Conservation (phyloP, 2,329 filamentous ascomycete genomes). For the Monilinia polystroma region DNA sequence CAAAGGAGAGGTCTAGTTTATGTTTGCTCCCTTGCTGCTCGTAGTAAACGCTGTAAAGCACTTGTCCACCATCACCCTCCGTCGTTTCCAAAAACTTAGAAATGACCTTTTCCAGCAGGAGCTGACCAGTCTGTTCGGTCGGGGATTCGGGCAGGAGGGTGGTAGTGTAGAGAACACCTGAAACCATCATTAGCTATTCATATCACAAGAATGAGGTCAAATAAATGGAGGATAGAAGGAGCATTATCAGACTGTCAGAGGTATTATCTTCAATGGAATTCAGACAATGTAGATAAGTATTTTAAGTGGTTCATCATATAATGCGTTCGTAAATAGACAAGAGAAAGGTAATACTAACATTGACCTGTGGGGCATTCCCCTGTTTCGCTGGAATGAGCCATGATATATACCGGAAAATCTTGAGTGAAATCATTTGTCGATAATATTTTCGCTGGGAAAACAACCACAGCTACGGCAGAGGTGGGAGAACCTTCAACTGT, state of each 20-base stretch:
- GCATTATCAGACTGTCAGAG: conserved; percentile 86
- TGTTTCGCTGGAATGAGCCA: conserved; percentile 84
- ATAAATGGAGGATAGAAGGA: conserved; percentile 27
- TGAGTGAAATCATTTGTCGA: conserved; percentile 40
- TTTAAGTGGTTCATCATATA: conserved; percentile 81
- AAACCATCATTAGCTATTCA: conserved; percentile 28
- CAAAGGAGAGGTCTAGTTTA: conserved; percentile 67
- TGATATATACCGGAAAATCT: conserved; percentile 53
- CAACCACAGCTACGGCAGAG: conserved; percentile 71
- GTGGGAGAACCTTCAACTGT: conserved; percentile 71
- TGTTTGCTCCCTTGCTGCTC: conserved; percentile 49
- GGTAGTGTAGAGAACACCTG: conserved; percentile 42
- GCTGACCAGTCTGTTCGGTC: conserved; percentile 29
- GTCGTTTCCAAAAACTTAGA: conserved; percentile 38
- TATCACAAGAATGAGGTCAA: conserved; percentile 21
- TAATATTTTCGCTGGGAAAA: conserved; percentile 58
- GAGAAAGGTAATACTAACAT: conserved; percentile 64
- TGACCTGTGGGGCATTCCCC: conserved; percentile 87
- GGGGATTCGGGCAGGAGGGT: conserved; percentile 27
- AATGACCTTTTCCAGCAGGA: conserved; percentile 20
- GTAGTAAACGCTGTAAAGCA: conserved; percentile 56
- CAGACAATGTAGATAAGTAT: conserved; percentile 99
- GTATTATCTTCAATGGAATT: conserved; percentile 83
- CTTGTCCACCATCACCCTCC: conserved; percentile 37
- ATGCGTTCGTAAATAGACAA: conserved; percentile 37